These are phyloP conservation scores for Pulveroboletus sp. DNA, from an alignment of 768 basidiomycete species.

Conservation along the genomic window DNA sequence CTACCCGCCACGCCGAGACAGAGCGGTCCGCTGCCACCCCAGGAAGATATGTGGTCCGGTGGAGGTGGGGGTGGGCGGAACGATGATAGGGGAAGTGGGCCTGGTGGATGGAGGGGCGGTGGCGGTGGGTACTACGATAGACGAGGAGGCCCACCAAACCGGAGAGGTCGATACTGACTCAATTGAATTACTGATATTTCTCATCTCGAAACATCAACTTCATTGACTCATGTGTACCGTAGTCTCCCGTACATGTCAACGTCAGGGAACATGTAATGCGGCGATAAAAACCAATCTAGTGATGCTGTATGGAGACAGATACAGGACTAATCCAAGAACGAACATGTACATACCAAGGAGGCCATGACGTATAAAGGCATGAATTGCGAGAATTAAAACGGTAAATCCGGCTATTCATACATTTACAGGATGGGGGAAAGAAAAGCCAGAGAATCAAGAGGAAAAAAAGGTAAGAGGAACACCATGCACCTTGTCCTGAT, in stretches of 20 bases:
- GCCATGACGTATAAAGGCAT: background rate
- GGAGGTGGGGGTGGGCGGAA: constrained; percentile 29
- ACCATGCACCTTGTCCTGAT: background rate
- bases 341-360: constrained; percentile 5
- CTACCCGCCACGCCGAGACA: constrained; percentile 34
- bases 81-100: constrained; percentile 36
- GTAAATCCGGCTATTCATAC: background rate
- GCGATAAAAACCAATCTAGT: constrained; percentile 11
- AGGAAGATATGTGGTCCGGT: constrained; percentile 50
- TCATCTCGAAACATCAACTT: background rate
- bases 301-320: constrained; percentile 9
- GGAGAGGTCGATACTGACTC: constrained; percentile 26
- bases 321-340: constrained; percentile 1
- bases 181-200: background rate
- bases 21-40: constrained; percentile 40
- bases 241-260: background rate
- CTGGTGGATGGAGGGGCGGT: constrained; percentile 22
- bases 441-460: background rate
- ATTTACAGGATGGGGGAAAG: constrained; percentile 12
- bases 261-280: background rate
- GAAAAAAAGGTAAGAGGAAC: background rate
- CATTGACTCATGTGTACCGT: constrained; percentile 7
- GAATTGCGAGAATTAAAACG: background rate
- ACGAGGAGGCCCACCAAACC: constrained; percentile 16
- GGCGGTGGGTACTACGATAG: constrained; percentile 33